phyloP scores from a whole-genome alignment of 2,329 filamentous ascomycete species.

The Colletotrichum orbiculare region DNA sequence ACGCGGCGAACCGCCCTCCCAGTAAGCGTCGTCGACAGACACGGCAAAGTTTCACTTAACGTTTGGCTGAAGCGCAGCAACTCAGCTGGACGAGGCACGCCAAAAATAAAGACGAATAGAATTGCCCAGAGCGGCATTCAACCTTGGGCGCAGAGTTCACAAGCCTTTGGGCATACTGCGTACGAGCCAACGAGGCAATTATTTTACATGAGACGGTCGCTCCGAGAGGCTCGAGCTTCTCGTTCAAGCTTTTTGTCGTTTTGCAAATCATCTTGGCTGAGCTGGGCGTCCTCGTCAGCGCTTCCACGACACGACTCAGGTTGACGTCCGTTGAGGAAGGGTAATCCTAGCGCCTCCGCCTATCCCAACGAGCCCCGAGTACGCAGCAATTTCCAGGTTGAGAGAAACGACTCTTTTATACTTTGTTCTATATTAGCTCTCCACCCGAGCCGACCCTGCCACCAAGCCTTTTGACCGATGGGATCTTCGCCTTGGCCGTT shows the following conservation, averaged over 20 bases:
- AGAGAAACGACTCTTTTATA: conserved; percentile 15
- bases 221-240: conserved; percentile 11
- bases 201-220: conserved; percentile 4
- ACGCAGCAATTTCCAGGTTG: conserved; percentile 19
- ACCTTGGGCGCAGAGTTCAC: too few species aligned
- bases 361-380: not conserved
- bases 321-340: not conserved
- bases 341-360: conserved; percentile 14
- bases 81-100: too few species aligned
- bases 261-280: conserved; percentile 20
- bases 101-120: too few species aligned
- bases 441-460: conserved; percentile 1
- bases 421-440: conserved; percentile 19
- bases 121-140: too few species aligned
- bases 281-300: not conserved
- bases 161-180: too few species aligned
- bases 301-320: conserved; percentile 12
- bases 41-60: too few species aligned
- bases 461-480: not conserved
- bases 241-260: conserved; percentile 15
- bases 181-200: too few species aligned
- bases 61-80: too few species aligned
- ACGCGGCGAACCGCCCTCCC: too few species aligned
- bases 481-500: conserved; percentile 6
- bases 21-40: too few species aligned